Conservation (phyloP, 495 filamentous ascomycete genomes). For the Neurospora sp. region DNA sequence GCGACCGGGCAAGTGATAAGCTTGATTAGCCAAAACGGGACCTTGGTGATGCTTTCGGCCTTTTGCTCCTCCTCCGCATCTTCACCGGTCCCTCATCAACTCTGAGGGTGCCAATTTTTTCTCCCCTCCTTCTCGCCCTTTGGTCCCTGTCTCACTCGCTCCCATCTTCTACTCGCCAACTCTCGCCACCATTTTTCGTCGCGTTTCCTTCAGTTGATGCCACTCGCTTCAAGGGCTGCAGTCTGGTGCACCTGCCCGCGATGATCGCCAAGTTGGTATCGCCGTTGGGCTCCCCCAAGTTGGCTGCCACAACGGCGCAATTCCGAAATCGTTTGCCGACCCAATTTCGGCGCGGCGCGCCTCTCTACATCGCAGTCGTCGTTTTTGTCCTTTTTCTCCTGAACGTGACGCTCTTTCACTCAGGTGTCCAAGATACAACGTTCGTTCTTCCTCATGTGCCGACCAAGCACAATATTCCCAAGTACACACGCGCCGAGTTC, state of each 20-base stretch:
- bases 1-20: not conserved
- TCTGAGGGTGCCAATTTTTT: not conserved
- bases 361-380: constrained; percentile 24
- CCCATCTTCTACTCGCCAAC: not conserved
- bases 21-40: not conserved
- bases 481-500: constrained; percentile 16
- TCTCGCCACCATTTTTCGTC: constrained; percentile 1
- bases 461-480: constrained; percentile 1
- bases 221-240: constrained; percentile 9
- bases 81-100: not conserved
- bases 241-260: constrained; percentile 3
- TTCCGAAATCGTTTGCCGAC: constrained; percentile 27
- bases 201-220: constrained; percentile 9
- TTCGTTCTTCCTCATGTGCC: not conserved
- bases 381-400: constrained; percentile 32
- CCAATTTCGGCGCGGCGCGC: constrained; percentile 25
- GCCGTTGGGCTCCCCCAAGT: constrained; percentile 27
- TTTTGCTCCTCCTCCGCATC: not conserved
- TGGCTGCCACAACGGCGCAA: constrained; percentile 25
- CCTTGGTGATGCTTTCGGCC: not conserved
- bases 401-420: constrained; percentile 30
- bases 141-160: not conserved
- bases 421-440: constrained; percentile 11
- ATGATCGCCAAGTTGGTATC: constrained; percentile 30
- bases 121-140: not conserved